A percentile compares a stretch with the other conserved stretches of the same genome.
These are phyloP conservation scores for Aspergillus aculeatus DNA, from an alignment of 2,329 filamentous ascomycete genomes.

Conservation along the genomic window DNA sequence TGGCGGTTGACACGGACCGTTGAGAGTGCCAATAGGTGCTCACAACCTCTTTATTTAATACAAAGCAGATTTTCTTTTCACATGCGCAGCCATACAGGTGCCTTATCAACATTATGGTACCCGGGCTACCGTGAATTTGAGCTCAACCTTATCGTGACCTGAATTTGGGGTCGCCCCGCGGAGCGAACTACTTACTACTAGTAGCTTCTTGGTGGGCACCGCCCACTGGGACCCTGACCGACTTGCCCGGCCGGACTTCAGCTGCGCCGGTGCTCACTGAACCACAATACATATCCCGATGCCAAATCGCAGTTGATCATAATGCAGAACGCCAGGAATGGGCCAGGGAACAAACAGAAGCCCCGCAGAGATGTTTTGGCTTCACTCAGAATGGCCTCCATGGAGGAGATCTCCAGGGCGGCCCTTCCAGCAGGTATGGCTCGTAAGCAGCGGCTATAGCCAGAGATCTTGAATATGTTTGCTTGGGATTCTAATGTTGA, in stretches of 20 bases:
- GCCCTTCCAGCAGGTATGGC: constrained; percentile 74
- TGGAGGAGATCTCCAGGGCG: constrained; percentile 71
- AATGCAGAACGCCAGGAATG: constrained; percentile 54
- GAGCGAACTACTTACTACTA: constrained; percentile 1
- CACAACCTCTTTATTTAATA: background rate
- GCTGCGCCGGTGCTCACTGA: constrained; percentile 6
- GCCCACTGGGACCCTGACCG: constrained; percentile 9
- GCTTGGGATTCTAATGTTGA: background rate
- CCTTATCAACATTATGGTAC: background rate
- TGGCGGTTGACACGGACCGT: background rate
- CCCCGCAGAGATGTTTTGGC: constrained; percentile 62
- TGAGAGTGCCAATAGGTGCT: background rate
- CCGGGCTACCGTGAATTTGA: background rate
- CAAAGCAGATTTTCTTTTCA: background rate
- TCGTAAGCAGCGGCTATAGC: background rate
- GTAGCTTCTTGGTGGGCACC: constrained; percentile 3
- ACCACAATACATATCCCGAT: constrained; percentile 19
- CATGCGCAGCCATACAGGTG: background rate
- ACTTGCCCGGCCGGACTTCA: constrained; percentile 11
- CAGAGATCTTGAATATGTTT: background rate
- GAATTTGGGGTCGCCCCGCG: constrained; percentile 13
- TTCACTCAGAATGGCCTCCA: constrained; percentile 75
- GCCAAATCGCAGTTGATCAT: constrained; percentile 23
- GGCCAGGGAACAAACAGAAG: constrained; percentile 30
- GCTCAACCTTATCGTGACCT: background rate